Base-by-base conservation (phyloP, 2,329 filamentous ascomycete genomes). In the Ophiostoma himal-ulmi region DNA sequence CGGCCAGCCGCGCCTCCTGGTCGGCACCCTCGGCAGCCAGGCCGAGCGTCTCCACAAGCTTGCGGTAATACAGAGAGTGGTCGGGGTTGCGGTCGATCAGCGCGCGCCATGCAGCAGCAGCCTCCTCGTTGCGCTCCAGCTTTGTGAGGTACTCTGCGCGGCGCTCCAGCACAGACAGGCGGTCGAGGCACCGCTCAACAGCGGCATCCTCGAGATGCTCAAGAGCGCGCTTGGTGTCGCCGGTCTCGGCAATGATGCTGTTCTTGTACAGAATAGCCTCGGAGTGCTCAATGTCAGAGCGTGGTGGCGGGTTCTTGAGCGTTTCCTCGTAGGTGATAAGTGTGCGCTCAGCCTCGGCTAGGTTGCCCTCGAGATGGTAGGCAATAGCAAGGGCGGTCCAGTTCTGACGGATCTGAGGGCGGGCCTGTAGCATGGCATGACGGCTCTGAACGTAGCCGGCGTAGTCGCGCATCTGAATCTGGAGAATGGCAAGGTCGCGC, bases 311-410 rank as follows among this genome's bases (percentile, higher is more conserved):
- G 14, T 86, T 86, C 82, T 97, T 97, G 74, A 99, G 80, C 0
- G 94, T 98, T 73, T 95, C 93, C 80, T 99, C 95, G 79, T 94
- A 99, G 20, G 91, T 96, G 66, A 88, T 92, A 75, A 99, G 82
- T 57, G 97, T 91, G 76, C 93, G 93, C 82, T 99, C 95, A 39
- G 95, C 96, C 76, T 95, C 91, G 64, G 85, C 81, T 72, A 95
- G 83, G 77, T 96, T 91, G 1, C 94, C 95, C n/a, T 89, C 86
- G 69, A 99, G 84, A 77, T 99, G 95, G 78, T 97, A 89, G 48
- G 94, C 95, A 71, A 98, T 91, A 57, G 95, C 95, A 72, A 99
- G 83, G n/a, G 93, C 95, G 5, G 95, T 98, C 96, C 96, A 99
- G 81, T 94, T 97, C 81, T 96, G 92, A 75, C 96, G 87, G 72